Evolutionary conservation across 306 rosid species (phyloP), one percentile per base, ranked within the genome.

Genomic region (Arachis stenosperma): DNA sequence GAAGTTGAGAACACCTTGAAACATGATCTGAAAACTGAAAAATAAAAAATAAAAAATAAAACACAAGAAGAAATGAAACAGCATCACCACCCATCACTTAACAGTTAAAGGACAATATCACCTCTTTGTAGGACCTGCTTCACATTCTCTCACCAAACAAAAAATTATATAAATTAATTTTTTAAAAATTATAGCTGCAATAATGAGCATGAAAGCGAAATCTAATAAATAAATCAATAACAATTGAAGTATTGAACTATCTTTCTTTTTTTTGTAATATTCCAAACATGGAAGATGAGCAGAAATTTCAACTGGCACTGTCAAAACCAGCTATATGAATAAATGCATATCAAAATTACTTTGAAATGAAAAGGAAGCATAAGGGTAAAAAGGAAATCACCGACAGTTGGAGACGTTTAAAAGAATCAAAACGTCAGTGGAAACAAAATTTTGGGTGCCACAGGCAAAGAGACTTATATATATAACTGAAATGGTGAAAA

Each of bases 11-110:
- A 63, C 48, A 63, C 27, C 71, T 13, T 50, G 13, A 84, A 22
- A 74, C 47, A 80, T 84, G 83, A 78, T 51, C 40, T 76, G 61
- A 74, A 74, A 7, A 44, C 33, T 22, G 17, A 74, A 70, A 74
- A 9, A 6, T n/a, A 51, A 48, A 48, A 10, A 8, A 74, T 13
- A 6, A 30, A 63, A 47, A 9, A 47, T 8, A 7, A 47, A 47
- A 10, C 5, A 73, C 7, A 9, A 29, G 55, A 73, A 69, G 0
- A 51, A 33, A 77, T 73, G 69, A 65, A 73, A 80, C 79, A 58
- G 54, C 74, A 70, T 37, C 15, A 61, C 7, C 74, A 50, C 14
- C 60, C 57, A 52, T 52, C 57, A 67, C 63, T 6, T n/a, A 79
- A 60, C 8, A 43, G 12, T 40, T 37, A n/a, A 14, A 5, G 15